phyloP scores from a whole-genome alignment of 352 stramenopile species.

The Elongisporangium anandrum region DNA sequence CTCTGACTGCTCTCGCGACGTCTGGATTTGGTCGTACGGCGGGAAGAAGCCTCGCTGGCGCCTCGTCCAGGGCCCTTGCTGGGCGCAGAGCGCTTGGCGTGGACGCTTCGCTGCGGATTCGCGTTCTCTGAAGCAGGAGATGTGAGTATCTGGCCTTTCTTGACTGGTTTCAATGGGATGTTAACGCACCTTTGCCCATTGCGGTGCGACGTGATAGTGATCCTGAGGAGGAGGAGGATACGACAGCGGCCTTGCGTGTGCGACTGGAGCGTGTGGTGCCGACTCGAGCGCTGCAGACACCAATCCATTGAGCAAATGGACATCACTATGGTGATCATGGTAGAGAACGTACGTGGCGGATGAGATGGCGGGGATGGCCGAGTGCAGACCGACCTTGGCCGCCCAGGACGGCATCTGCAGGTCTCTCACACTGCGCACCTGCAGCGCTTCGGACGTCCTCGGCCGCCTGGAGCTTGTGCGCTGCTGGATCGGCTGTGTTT shows the following conservation, averaged over 20 bases:
- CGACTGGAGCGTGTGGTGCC: slow-evolving; percentile 5
- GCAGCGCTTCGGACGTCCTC: not conserved
- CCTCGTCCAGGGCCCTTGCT: not conserved
- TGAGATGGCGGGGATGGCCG: slow-evolving; percentile 7
- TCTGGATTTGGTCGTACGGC: slow-evolving; percentile 7
- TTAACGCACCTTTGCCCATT: slow-evolving; percentile 10
- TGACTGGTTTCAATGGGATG: no score
- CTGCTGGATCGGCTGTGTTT: slow-evolving; percentile 3
- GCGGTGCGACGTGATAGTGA: slow-evolving; percentile 1
- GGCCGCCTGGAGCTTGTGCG: not conserved
- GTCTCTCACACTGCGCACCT: slow-evolving; percentile 1
- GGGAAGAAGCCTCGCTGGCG: slow-evolving; percentile 1
- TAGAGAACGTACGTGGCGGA: slow-evolving; percentile 7
- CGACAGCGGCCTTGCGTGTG: slow-evolving; percentile 1
- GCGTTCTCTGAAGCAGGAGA: slow-evolving; percentile 5
- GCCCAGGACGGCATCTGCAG: slow-evolving; percentile 12
- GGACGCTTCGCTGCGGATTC: slow-evolving; percentile 12
- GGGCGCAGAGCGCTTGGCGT: slow-evolving; percentile 3
- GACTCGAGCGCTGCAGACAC: slow-evolving; percentile 11
- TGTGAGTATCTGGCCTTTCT: no score
- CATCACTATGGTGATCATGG: not conserved
- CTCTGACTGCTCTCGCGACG: slow-evolving; percentile 12
- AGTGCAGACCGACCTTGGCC: slow-evolving; percentile 9
- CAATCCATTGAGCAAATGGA: not conserved
- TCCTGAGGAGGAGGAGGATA: slow-evolving; percentile 2